Base-by-base conservation (phyloP, 106 monocot species). In the Dioscorea alata region DNA sequence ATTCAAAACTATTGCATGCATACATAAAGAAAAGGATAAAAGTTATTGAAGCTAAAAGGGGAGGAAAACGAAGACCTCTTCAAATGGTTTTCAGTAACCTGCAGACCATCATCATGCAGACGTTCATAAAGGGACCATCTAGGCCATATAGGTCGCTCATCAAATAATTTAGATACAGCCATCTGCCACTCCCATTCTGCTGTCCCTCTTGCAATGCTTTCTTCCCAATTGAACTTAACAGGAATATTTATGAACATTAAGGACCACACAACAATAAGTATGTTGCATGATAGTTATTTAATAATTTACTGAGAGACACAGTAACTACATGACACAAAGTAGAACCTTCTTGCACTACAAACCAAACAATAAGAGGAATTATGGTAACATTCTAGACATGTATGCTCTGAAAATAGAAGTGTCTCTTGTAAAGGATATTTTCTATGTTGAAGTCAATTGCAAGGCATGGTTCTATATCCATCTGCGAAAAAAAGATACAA, bases 131-230 rank as follows among this genome's bases (percentile, higher is more conserved):
- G 64, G 34, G 97, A 92, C 75, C 82, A 76, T 71, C 81, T 92
- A 7, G 90, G 89, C 92, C 97, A 99, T 70, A 99, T 78, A 65
- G 92, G 92, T 13, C 77, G 76, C 69, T 86, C 90, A 49, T 93
- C 87, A 70, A 99, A 99, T 49, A 99, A 71, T 74, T 84, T 85
- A 53, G 80, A 79, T 17, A 99, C 77, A 79, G 80, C 80, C 72
- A 80, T 67, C 72, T 99, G 97, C 62, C 49, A 85, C 59, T 74
- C 68, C 92, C 92, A 99, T 57, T 99, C 89, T 34, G 49, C 4
- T 13, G 89, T 83, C 70, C 71, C 81, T 72, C 71, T 90, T 32
- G 77, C 71, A 50, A 93, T 87, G 33, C 87, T 63, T 25, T 89
- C 87, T 80, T 99, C 87, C 92, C 97, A 99, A 54, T 81, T 76